Percentiles rank a stretch among this genome's conserved stretches.
Evolutionary conservation across 139 green algal genomes (phyloP).

Genomic region (Closterium sp.): DNA sequence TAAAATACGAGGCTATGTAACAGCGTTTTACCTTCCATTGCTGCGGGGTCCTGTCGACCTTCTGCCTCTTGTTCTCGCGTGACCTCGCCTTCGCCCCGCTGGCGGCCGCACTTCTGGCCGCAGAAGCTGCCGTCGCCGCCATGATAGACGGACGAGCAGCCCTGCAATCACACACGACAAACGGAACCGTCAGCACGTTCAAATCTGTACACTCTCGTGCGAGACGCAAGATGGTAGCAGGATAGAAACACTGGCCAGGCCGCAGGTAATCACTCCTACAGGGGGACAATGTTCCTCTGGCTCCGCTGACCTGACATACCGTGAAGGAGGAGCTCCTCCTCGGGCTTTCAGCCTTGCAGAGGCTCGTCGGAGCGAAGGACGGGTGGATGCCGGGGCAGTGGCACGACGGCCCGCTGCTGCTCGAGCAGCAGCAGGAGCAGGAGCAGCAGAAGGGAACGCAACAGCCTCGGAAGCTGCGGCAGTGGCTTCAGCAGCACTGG

Average conservation of each 20-base stretch:
- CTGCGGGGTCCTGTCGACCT: neutral
- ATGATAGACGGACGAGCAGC: neutral
- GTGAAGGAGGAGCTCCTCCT: neutral
- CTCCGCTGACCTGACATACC: neutral
- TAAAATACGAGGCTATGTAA: too few species aligned
- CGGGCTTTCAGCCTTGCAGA: neutral
- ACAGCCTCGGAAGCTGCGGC: neutral
- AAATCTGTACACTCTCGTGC: too few species aligned
- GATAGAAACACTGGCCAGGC: too few species aligned
- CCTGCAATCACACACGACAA: neutral
- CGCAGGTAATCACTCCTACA: too few species aligned
- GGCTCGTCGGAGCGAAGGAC: neutral
- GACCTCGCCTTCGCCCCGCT: neutral
- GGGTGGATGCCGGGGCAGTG: neutral
- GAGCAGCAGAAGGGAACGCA: neutral
- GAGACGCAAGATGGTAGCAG: too few species aligned
- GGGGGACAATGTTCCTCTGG: neutral
- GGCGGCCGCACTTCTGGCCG: neutral
- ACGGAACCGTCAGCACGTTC: too few species aligned
- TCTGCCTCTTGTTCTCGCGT: neutral
- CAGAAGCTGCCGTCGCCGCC: neutral
- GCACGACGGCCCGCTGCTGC: neutral
- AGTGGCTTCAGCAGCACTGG: neutral
- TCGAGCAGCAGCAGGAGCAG: neutral
- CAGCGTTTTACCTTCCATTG: neutral